phyloP scores from a whole-genome alignment of 495 filamentous ascomycete species.

The Choiromyces venosus region DNA sequence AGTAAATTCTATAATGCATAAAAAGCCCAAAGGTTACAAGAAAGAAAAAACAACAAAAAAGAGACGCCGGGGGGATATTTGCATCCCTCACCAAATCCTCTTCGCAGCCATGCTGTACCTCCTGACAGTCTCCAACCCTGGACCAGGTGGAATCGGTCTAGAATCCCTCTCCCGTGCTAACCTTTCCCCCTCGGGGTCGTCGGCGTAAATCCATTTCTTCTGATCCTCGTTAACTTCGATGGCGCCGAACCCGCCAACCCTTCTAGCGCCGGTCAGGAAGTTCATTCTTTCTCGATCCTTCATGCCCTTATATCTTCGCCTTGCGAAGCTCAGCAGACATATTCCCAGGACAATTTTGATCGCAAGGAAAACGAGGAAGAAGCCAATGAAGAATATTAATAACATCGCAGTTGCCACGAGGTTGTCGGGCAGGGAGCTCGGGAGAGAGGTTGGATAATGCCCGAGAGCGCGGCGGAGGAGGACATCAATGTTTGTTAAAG shows the following conservation, averaged over 20 bases:
- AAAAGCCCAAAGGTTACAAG: background rate
- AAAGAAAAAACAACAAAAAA: background rate
- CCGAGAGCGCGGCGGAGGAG: constrained; percentile 67
- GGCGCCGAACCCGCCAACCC: constrained; percentile 73
- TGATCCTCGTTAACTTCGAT: constrained; percentile 87
- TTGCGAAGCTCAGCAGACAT: constrained; percentile 65
- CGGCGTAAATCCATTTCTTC: constrained; percentile 76
- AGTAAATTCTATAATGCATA: background rate
- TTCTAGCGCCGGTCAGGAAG: constrained; percentile 62
- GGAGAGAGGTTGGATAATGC: constrained; percentile 48
- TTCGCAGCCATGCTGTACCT: constrained; percentile 92
- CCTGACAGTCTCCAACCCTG: constrained; percentile 60
- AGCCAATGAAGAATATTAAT: constrained; percentile 69
- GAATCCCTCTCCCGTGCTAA: constrained; percentile 58
- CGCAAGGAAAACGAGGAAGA: constrained; percentile 71
- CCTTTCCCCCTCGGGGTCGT: constrained; percentile 65
- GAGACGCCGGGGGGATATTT: background rate
- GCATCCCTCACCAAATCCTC: constrained; percentile 66
- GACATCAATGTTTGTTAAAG: constrained; percentile 68
- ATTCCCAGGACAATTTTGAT: constrained; percentile 82
- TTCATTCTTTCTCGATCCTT: constrained; percentile 57
- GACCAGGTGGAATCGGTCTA: constrained; percentile 50
- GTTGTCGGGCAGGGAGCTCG: constrained; percentile 53
- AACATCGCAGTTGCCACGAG: constrained; percentile 65
- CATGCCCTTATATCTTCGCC: constrained; percentile 72